A percentile compares a stretch with the other conserved stretches of the same genome.
phyloP scores from a whole-genome alignment of 2,329 filamentous ascomycete genomes.

The Madurella fahalii region DNA sequence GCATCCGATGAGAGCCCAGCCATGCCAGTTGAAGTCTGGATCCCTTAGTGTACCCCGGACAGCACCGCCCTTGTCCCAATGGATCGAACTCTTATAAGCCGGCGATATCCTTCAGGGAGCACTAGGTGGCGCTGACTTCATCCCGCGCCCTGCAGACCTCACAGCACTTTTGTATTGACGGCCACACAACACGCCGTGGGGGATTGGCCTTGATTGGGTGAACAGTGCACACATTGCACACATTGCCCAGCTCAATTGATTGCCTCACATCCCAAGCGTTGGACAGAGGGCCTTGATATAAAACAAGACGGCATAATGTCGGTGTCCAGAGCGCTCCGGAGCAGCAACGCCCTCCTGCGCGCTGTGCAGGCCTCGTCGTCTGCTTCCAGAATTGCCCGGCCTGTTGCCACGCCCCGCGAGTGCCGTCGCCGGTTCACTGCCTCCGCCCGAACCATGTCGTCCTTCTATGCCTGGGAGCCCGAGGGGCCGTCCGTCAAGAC shows the following conservation, averaged over 20 bases:
- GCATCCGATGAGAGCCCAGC: constrained; percentile 11
- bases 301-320: constrained; percentile 11
- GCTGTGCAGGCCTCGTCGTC: constrained; percentile 13
- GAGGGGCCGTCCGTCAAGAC: constrained; percentile 51
- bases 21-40: neutral
- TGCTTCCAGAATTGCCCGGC: constrained; percentile 13
- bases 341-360: constrained; percentile 18
- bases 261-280: neutral
- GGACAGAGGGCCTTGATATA: neutral
- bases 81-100: constrained; percentile 22
- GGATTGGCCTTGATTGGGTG: neutral
- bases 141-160: constrained; percentile 4
- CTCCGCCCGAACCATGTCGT: constrained; percentile 26
- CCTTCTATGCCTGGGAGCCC: constrained; percentile 42
- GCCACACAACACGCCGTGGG: constrained; percentile 3
- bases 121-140: constrained; percentile 9
- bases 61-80: neutral
- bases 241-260: constrained; percentile 4
- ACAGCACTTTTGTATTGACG: constrained; percentile 1
- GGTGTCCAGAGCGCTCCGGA: constrained; percentile 16
- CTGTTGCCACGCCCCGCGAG: constrained; percentile 11
- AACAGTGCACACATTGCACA: neutral
- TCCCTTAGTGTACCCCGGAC: neutral
- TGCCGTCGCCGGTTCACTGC: constrained; percentile 26
- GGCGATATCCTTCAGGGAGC: constrained; percentile 21